Evolutionary conservation across 192 early-diverging fungal genomes (phyloP), one percentile per base, ranked within the genome.

Genomic region (Coemansia sp.): DNA sequence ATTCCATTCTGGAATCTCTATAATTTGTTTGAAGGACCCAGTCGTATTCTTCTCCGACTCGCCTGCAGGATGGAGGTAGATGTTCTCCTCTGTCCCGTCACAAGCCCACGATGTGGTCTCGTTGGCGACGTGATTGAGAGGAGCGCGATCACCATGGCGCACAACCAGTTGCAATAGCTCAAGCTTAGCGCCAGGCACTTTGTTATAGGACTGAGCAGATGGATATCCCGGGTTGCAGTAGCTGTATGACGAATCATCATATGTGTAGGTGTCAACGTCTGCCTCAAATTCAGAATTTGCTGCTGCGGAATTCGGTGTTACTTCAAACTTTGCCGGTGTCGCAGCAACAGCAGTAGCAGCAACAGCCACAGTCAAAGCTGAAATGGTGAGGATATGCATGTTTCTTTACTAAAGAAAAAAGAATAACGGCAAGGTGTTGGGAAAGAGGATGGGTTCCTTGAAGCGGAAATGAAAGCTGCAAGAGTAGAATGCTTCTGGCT

Each of bases 91-190:
- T 9, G 68, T 58, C 7, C 49, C 71, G 44, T 73, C 62, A 48
- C 81, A 83, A 54, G 61, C 56, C 75, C 80, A 83, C 2, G 62
- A 57, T 6, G 58, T 67, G 24, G 67, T 44, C 32, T 83, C 76
- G 12, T 79, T 67, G n/a, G 79, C 51, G 10, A 81, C 56, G 18
- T 68, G 47, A 5, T 64, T 25, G 0, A 83, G 63, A 1, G 81
- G 78, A 3, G 83, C 71, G 4, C 85, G 71, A 62, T 86, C 85
- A 26, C 84, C 85, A 55, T 86, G 85, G 16, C 88, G 81, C 16
- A 87, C 83, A 38, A 88, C 60, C n/a, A 80, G 47, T 56, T 85
- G 82, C 14, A 86, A 79, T 32, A 82, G 62, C 62, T 84, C 74
- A 7, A 89, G 84, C 24, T 31, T 70, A 26, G 84, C 78, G 5